Evolutionary conservation across 2,329 filamentous ascomycete species (phyloP), one percentile per base, ranked within the genome.

Genomic region (Sclerotinia spermophila): DNA sequence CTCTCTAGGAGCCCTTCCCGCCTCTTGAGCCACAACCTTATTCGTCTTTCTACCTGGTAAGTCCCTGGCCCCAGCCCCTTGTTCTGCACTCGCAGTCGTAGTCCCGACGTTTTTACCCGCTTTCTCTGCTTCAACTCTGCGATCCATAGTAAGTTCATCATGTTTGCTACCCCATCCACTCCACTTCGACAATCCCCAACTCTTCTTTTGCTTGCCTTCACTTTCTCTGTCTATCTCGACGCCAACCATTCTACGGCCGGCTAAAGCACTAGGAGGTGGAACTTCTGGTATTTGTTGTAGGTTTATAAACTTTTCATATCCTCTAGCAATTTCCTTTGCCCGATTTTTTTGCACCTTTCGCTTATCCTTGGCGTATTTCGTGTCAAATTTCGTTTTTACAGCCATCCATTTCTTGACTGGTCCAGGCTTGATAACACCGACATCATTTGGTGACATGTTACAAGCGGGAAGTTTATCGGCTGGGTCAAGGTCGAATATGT

Each of bases 151-250:
- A 73, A 85, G 85, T 79, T 95, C 87, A 78, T 98, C 96, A 78
- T 97, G 93, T 79, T 92, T 96, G 60, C 91, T 94, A 21, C 93
- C 94, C 92, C 94, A 96, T 1, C 90, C 84, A 65, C 89, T 92
- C 95, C 95, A 98, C 74, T 97, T 82, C 3, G 90, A 88, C 79
- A 97, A 83, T 11, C 91, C 92, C 81, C 91, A 87, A 74, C 92
- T 94, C 84, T 87, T 90, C 74, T 81, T 80, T 69, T 79, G 85
- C 80, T 84, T 89, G 78, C 86, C 85, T 75, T 84, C 84, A n/a
- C 83, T 79, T 75, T 83, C 75, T 19, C 38, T 51, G 66, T 82
- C 82, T 74, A 82, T 75, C 65, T 82, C 82, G 72, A 83, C 78
- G 62, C 83, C 80, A 48, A 82, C 82, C 73, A 84, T 85, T 71